Evolutionary conservation across 768 basidiomycete species (phyloP).

Genomic region (Lentinula boryana): DNA sequence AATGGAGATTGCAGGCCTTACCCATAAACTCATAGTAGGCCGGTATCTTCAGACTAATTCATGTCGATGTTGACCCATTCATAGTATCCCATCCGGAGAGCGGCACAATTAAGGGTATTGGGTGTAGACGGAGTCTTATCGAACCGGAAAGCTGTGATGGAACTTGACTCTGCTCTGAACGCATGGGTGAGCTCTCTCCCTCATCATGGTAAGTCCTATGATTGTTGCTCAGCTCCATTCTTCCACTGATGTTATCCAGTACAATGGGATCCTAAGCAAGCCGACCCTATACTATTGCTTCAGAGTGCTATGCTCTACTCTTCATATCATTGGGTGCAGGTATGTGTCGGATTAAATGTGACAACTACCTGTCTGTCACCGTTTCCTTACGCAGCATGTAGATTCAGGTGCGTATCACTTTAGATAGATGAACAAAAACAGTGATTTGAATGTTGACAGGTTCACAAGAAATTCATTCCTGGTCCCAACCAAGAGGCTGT

Average conservation of each 20-base stretch:
- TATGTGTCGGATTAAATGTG: not conserved
- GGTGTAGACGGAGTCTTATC: not conserved
- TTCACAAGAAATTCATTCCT: slow-evolving; percentile 34
- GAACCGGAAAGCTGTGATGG: not conserved
- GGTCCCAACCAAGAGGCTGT: slow-evolving; percentile 16
- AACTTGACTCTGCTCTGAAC: slow-evolving; percentile 39
- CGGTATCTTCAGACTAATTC: not conserved
- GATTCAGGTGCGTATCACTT: slow-evolving; percentile 47
- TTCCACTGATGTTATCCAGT: slow-evolving; percentile 12
- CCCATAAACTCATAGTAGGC: not conserved
- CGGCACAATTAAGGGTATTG: not conserved
- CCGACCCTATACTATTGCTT: slow-evolving; percentile 20
- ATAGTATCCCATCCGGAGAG: not conserved
- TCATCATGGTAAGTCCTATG: slow-evolving; percentile 24
- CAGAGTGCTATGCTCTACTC: slow-evolving; percentile 26
- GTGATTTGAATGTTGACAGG: not conserved
- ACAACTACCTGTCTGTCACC: slow-evolving; percentile 44
- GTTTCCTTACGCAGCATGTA: slow-evolving; percentile 39
- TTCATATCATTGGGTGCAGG: slow-evolving; percentile 26
- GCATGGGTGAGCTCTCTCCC: slow-evolving; percentile 53
- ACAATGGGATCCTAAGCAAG: slow-evolving; percentile 30
- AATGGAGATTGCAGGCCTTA: not conserved
- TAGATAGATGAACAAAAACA: slow-evolving; percentile 6
- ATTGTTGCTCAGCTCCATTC: not conserved
- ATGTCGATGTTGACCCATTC: not conserved